Base-by-base conservation (phyloP, 2,329 filamentous ascomycete genomes). In the Dothistroma pini region DNA sequence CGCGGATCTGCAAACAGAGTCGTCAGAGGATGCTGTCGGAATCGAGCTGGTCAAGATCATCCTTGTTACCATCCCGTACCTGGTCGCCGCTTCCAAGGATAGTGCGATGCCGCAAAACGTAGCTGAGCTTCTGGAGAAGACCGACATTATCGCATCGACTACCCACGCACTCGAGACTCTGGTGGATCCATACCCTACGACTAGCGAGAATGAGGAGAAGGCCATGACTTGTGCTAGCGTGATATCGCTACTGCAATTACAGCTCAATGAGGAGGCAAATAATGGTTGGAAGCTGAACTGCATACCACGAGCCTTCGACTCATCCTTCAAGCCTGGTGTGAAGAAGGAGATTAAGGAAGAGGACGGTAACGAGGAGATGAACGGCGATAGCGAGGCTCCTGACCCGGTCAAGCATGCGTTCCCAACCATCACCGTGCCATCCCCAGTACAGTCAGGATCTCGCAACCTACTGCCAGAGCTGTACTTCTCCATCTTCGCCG, bases 1-100 rank as follows among this genome's bases (percentile, higher is more conserved):
- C n/a, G 91, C 92, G 10, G 92, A 96, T 75, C 81, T 97, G 63
- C 93, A 97, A 80, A 96, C 91, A 44, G 89, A 90, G 8, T 96
- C 91, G 69, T 93, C 90, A 16, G 93, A 97, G 71, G 93, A 97
- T 78, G 91, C 95, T 49, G 77, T 89, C 54, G 85, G 86, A 21
- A 77, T 96, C 48, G 95, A 97, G 78, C 84, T 99, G 35, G 92
- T 97, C 75, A 97, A 97, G 78, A 93, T 97, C 69, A 97, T 99
- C 66, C 85, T 97, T 50, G 85, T 97, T 54, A 96, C 93, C 0
- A 89, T 99, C 61, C 93, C 95, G 0, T 99, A 97, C 75, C 82
- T 91, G 58, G 87, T 96, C 83, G 85, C 88, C 10, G 86, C 90
- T 2, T 85, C 88, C 0, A 60, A 65, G 9, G 88, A 89, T 3